Evolutionary conservation across 352 stramenopile genomes (phyloP).

Genomic region (Aphanomyces euteiches): DNA sequence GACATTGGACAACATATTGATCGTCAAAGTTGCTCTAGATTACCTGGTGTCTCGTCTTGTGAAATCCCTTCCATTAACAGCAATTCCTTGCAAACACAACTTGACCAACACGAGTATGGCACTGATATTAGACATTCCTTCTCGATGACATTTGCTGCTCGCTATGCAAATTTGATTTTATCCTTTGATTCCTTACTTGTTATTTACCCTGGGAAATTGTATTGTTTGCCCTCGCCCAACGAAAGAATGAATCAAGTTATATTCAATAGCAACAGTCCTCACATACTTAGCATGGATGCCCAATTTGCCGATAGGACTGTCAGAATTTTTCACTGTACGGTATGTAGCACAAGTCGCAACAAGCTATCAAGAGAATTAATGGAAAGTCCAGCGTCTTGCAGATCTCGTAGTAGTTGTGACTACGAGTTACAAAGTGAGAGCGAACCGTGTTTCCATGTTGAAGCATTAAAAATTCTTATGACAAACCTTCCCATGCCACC

Average conservation of each 20-base stretch:
- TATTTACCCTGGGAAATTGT: not conserved
- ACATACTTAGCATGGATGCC: not conserved
- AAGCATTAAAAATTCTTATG: not conserved
- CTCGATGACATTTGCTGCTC: not conserved
- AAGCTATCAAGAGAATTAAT: not conserved
- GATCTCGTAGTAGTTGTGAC: not conserved
- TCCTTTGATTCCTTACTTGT: not conserved
- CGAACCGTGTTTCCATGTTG: not conserved
- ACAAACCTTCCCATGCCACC: not conserved
- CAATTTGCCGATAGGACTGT: not conserved
- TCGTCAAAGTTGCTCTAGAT: too few relatives aligned
- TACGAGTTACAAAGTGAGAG: not conserved
- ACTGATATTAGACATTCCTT: too few relatives aligned
- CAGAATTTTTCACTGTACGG: not conserved
- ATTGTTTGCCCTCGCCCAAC: not conserved
- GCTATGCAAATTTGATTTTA: not conserved
- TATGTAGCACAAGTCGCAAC: not conserved
- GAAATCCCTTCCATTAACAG: too few relatives aligned
- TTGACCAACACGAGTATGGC: too few relatives aligned
- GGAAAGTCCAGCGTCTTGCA: too few relatives aligned
- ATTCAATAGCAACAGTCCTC: not conserved
- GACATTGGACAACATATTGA: too few relatives aligned
- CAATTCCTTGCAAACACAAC: too few relatives aligned
- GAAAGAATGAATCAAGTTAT: not conserved
- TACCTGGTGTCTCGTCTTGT: too few relatives aligned